Percentiles rank a stretch among this genome's conserved stretches.
These are phyloP conservation scores for Salvia hispanica DNA, from an alignment of 257 asterid genomes.

Conservation along the genomic window DNA sequence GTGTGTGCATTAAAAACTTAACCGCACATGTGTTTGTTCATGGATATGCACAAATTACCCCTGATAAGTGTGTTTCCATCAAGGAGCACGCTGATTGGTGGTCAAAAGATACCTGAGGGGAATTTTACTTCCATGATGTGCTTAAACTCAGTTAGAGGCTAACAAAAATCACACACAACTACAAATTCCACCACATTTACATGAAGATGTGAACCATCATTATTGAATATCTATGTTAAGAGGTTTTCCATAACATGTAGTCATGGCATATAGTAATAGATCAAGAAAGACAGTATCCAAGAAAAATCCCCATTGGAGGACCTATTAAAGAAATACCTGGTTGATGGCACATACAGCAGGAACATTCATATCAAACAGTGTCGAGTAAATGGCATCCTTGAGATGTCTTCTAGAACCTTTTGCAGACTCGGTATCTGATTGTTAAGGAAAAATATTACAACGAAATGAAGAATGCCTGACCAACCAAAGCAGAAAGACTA, in stretches of 20 bases:
- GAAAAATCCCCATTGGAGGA: constrained; percentile 4
- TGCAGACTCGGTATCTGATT: constrained; percentile 77
- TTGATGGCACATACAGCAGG: constrained; percentile 96
- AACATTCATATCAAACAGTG: constrained; percentile 90
- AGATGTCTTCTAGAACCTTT: constrained; percentile 76
- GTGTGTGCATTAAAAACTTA: not conserved
- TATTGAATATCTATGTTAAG: not conserved
- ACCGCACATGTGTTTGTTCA: not conserved
- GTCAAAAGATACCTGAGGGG: not conserved
- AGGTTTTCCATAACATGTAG: not conserved
- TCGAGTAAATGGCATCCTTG: constrained; percentile 68
- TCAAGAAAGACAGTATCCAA: constrained; percentile 3
- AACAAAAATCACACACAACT: constrained; percentile 1
- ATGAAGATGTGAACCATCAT: constrained; percentile 8
- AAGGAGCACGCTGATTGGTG: constrained; percentile 21
- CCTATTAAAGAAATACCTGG: constrained; percentile 60
- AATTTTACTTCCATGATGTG: constrained; percentile 6
- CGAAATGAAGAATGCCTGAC: constrained; percentile 6
- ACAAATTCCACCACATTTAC: not conserved
- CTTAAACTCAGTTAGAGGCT: constrained; percentile 12
- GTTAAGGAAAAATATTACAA: constrained; percentile 27
- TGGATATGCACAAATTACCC: not conserved
- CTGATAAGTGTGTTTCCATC: constrained; percentile 27
- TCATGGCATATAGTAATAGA: not conserved
- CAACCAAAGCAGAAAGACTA: constrained; percentile 14